Evolutionary conservation across 306 rosid species (phyloP).

Genomic region (Acacia confusa): DNA sequence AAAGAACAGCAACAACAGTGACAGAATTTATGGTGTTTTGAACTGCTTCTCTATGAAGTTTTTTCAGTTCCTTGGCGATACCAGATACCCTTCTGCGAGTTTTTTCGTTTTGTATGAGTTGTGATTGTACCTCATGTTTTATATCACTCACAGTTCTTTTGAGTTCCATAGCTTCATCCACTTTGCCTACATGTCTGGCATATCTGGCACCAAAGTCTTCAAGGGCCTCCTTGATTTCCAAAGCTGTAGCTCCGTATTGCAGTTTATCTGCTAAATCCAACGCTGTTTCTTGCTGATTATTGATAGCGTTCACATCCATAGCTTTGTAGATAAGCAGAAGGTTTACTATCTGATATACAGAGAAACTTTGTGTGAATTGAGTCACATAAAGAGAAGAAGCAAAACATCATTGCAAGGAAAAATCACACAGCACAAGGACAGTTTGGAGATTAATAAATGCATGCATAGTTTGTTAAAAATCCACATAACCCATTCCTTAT

Average conservation of each 20-base stretch:
- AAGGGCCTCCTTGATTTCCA: conserved; percentile 71
- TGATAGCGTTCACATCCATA: conserved; percentile 72
- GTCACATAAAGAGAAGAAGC: neutral
- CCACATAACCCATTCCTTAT: conserved; percentile 5
- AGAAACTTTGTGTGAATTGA: conserved; percentile 29
- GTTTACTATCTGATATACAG: conserved; percentile 60
- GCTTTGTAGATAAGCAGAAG: conserved; percentile 61
- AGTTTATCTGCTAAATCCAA: conserved; percentile 93
- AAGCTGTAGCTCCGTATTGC: conserved; percentile 66
- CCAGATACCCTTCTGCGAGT: conserved; percentile 91
- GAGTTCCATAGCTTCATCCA: conserved; percentile 90
- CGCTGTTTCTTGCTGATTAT: conserved; percentile 77
- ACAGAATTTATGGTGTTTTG: conserved; percentile 83
- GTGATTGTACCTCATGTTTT: conserved; percentile 90
- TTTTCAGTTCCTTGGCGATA: conserved; percentile 88
- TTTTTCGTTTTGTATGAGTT: conserved; percentile 73
- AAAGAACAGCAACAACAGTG: conserved; percentile 88
- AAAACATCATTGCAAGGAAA: neutral
- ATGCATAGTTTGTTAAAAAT: neutral
- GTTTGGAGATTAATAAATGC: neutral
- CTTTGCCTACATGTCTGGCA: conserved; percentile 79
- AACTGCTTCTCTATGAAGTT: conserved; percentile 93
- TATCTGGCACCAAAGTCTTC: conserved; percentile 80
- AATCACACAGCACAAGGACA: conserved; percentile 7
- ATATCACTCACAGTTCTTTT: conserved; percentile 96